These are phyloP conservation scores for Sphenostylis stenocarpa DNA, from an alignment of 306 rosid genomes.

Conservation along the genomic window DNA sequence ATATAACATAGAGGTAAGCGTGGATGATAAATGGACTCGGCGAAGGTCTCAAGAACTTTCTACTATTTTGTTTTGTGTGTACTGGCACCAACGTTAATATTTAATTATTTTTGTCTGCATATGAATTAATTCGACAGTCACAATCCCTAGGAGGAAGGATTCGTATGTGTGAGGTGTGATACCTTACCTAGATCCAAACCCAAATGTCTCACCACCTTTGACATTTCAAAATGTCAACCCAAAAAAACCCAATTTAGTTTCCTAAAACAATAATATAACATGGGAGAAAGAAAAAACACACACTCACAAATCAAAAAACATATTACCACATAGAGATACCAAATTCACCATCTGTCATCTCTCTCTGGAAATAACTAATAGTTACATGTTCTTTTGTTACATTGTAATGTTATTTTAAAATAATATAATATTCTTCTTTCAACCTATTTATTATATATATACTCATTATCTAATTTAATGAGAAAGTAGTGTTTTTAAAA, in stretches of 20 bases:
- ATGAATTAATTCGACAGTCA: not conserved
- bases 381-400: not conserved
- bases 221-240: slow-evolving; percentile 49
- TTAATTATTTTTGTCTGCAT: slow-evolving; percentile 40
- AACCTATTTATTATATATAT: not conserved
- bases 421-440: not conserved
- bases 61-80: too few relatives aligned
- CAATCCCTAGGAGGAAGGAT: not conserved
- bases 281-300: not conserved
- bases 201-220: slow-evolving; percentile 27
- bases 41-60: too few relatives aligned
- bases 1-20: too few relatives aligned
- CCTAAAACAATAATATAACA: not conserved
- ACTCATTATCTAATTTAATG: not conserved
- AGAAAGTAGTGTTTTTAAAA: not conserved
- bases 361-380: not conserved
- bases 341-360: slow-evolving; percentile 1
- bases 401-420: not conserved
- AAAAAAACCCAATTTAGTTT: not conserved
- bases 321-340: slow-evolving; percentile 25
- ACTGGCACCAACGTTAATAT: slow-evolving; percentile 13
- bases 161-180: slow-evolving; percentile 27
- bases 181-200: not conserved
- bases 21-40: too few relatives aligned
- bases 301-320: not conserved